Evolutionary conservation across 2,329 filamentous ascomycete genomes (phyloP).

Genomic region (Tolypocladium tropicale): DNA sequence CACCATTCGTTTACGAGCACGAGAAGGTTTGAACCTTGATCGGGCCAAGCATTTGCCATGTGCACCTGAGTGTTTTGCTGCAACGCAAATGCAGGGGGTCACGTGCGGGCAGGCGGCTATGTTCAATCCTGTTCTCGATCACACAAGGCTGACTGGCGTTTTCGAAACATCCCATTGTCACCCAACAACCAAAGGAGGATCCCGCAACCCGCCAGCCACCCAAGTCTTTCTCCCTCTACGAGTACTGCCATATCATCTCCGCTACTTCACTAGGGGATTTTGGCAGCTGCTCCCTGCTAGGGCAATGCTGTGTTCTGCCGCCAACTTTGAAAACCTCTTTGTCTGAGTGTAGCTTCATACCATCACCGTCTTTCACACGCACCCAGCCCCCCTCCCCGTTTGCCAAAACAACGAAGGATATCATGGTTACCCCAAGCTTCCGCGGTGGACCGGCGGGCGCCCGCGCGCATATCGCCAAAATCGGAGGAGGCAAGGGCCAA

Average conservation of each 20-base stretch:
- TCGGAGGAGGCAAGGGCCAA: neutral
- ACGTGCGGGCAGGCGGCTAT: neutral
- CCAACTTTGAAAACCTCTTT: neutral
- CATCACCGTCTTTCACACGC: neutral
- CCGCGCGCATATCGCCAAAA: neutral
- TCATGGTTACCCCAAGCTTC: neutral
- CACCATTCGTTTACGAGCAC: neutral
- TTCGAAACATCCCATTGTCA: no score
- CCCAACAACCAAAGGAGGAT: no score
- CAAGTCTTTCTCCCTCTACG: no score
- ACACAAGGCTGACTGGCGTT: no score
- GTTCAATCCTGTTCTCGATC: neutral
- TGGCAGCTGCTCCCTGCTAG: neutral
- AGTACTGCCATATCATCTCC: neutral
- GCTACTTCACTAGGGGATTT: neutral
- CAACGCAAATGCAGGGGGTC: neutral
- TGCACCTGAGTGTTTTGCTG: neutral
- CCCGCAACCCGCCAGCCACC: no score
- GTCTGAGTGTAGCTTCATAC: neutral
- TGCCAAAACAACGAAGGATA: neutral
- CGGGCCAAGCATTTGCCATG: neutral
- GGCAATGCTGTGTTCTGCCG: neutral
- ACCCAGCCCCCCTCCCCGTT: neutral
- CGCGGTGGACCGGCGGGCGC: slow-evolving; percentile 1
- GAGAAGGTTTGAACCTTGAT: neutral